A percentile compares a stretch with the other conserved stretches of the same genome.
phyloP scores from a whole-genome alignment of 1,284 basidiomycete species.

The Athelia sp. region DNA sequence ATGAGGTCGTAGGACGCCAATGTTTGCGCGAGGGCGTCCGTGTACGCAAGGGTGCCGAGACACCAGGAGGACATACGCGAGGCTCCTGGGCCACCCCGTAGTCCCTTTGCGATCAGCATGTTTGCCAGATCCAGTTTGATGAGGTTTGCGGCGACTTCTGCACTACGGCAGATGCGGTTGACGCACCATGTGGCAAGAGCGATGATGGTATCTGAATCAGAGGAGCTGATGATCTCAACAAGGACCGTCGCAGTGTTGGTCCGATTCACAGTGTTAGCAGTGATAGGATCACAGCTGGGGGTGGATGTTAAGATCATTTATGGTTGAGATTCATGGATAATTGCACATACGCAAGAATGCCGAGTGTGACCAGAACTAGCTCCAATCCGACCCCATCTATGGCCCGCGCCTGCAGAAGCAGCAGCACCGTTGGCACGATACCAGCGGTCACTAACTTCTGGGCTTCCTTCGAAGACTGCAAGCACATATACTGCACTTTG shows the following conservation, averaged over 20 bases:
- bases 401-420: conserved; percentile 18
- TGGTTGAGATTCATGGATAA: background rate
- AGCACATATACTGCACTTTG: conserved; percentile 14
- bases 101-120: conserved; percentile 13
- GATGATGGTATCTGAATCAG: conserved; percentile 15
- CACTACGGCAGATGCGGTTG: conserved; percentile 16
- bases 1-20: conserved; percentile 13
- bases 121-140: conserved; percentile 18
- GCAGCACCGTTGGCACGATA: conserved; percentile 16
- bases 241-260: conserved; percentile 14
- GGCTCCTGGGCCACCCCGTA: conserved; percentile 9
- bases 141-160: conserved; percentile 17
- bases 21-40: conserved; percentile 18
- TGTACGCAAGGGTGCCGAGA: conserved; percentile 17
- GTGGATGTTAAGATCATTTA: background rate
- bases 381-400: conserved; percentile 17
- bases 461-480: conserved; percentile 17
- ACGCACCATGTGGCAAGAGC: conserved; percentile 20
- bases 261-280: conserved; percentile 17
- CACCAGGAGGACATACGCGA: conserved; percentile 18
- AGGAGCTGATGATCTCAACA: conserved; percentile 16
- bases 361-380: conserved; percentile 17
- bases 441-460: conserved; percentile 20
- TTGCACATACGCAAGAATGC: conserved; percentile 17
- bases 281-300: conserved; percentile 20